Percentiles rank a stretch among this genome's conserved stretches.
Conservation (phyloP, 2,329 filamentous ascomycete genomes). For the Pseudogymnoascus sp. region DNA sequence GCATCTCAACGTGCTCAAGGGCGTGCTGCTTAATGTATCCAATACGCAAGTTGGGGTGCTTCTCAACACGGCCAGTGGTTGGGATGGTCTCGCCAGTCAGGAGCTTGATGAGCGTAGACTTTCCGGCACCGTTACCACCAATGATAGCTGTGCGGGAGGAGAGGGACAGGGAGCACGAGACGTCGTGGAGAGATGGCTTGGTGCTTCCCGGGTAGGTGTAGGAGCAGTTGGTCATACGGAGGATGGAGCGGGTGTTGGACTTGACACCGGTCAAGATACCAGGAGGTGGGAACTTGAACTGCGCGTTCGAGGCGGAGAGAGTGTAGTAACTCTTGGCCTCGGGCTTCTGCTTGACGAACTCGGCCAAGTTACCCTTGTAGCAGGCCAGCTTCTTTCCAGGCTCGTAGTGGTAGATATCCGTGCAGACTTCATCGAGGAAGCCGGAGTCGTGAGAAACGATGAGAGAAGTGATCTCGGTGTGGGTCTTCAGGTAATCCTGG, state of each 20-base stretch:
- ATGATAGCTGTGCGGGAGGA: constrained; percentile 95
- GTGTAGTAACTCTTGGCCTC: constrained; percentile 99
- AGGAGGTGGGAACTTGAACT: constrained; percentile 97
- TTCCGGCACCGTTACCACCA: constrained; percentile 94
- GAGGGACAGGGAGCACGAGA: constrained; percentile 78
- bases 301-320: constrained; percentile 74
- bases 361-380: constrained; percentile 75
- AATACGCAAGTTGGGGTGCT: constrained; percentile 96
- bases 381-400: constrained; percentile 83
- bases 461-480: constrained; percentile 92
- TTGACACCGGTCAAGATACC: constrained; percentile 94
- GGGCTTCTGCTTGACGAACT: constrained; percentile 81
- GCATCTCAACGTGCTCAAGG: constrained; percentile 98
- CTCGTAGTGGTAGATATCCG: constrained; percentile 99
- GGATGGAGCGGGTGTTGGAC: constrained; percentile 85
- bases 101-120: constrained; percentile 96
- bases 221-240: constrained; percentile 86
- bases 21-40: constrained; percentile 99
- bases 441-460: constrained; percentile 98
- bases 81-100: constrained; percentile 88
- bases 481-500: constrained; percentile 88
- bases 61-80: constrained; percentile 80
- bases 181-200: constrained; percentile 82
- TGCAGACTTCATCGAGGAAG: constrained; percentile 95
- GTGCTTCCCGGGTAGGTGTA: constrained; percentile 87